These are phyloP conservation scores for Dittrichia graveolens DNA, from an alignment of 129 eudicot species.

Conservation along the genomic window DNA sequence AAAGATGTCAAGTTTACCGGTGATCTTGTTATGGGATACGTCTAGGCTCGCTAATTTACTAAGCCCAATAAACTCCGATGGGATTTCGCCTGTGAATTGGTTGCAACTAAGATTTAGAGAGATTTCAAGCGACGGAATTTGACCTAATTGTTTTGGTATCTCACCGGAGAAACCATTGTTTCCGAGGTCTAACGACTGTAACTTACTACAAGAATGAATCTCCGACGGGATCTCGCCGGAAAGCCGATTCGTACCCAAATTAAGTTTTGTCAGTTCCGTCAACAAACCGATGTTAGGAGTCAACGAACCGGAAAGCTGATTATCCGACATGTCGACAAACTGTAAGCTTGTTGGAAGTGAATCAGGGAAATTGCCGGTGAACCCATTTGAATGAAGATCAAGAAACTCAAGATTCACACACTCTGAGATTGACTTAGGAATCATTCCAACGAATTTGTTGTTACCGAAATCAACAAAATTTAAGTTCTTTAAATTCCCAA, in stretches of 20 bases:
- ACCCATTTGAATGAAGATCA: slow-evolving; percentile 81
- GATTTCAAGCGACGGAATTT: slow-evolving; percentile 79
- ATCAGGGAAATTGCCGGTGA: slow-evolving; percentile 66
- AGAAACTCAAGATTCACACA: slow-evolving; percentile 83
- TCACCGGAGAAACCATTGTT: slow-evolving; percentile 77
- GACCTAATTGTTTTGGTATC: slow-evolving; percentile 79
- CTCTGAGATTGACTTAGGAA: slow-evolving; percentile 67
- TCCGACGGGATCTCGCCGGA: slow-evolving; percentile 76
- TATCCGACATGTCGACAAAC: slow-evolving; percentile 72
- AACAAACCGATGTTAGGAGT: slow-evolving; percentile 55
- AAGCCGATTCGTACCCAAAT: slow-evolving; percentile 65
- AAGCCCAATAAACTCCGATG: slow-evolving; percentile 65
- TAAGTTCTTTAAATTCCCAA: slow-evolving; percentile 64
- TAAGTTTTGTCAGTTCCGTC: slow-evolving; percentile 70
- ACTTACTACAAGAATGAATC: slow-evolving; percentile 66
- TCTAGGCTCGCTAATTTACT: slow-evolving; percentile 73
- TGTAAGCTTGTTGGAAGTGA: slow-evolving; percentile 74
- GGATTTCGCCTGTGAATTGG: slow-evolving; percentile 70
- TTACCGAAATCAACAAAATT: slow-evolving; percentile 80
- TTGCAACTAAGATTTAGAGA: slow-evolving; percentile 89
- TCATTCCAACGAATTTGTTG: slow-evolving; percentile 65
- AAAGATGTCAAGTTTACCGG: slow-evolving; percentile 57
- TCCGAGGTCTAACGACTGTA: slow-evolving; percentile 81
- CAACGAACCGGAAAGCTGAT: slow-evolving; percentile 63
- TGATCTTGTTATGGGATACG: slow-evolving; percentile 73